Evolutionary conservation across 208 protist genomes (phyloP).

Genomic region (Leishmania lainsoni): DNA sequence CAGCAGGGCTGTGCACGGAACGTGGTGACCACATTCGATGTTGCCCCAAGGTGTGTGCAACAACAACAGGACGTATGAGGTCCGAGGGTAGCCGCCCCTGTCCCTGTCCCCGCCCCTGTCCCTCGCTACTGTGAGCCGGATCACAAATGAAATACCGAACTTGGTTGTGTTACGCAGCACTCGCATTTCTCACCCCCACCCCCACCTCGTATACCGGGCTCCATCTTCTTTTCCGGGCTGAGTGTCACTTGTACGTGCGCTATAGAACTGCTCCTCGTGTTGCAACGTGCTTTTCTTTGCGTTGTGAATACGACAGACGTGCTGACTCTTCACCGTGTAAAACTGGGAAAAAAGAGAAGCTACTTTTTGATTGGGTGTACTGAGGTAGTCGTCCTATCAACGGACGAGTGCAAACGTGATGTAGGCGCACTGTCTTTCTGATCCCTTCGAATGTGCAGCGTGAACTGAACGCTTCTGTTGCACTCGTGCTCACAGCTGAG

Average conservation of each 20-base stretch:
- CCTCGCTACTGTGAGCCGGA: too few relatives aligned
- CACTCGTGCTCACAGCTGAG: neutral
- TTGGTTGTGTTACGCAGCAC: neutral
- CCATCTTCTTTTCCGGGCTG: too few relatives aligned
- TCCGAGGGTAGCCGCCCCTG: too few relatives aligned
- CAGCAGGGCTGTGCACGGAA: conserved; percentile 20
- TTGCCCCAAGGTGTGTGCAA: neutral
- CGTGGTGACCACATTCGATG: conserved; percentile 7
- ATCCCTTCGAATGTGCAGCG: neutral
- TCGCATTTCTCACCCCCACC: too few relatives aligned
- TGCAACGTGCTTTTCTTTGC: neutral
- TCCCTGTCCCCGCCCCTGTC: too few relatives aligned
- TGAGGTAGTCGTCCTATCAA: neutral
- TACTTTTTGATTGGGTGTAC: neutral
- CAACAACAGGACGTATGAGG: too few relatives aligned
- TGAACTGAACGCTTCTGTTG: neutral
- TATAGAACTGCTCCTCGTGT: neutral
- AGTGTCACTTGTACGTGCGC: neutral
- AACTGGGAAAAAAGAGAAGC: too few relatives aligned
- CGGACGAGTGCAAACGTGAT: neutral
- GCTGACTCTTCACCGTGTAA: too few relatives aligned
- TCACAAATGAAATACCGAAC: too few relatives aligned
- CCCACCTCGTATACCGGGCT: too few relatives aligned
- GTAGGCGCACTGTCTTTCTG: neutral
- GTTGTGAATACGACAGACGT: too few relatives aligned